phyloP scores from a whole-genome alignment of 2,329 filamentous ascomycete genomes.

The Cladosporium sp. region DNA sequence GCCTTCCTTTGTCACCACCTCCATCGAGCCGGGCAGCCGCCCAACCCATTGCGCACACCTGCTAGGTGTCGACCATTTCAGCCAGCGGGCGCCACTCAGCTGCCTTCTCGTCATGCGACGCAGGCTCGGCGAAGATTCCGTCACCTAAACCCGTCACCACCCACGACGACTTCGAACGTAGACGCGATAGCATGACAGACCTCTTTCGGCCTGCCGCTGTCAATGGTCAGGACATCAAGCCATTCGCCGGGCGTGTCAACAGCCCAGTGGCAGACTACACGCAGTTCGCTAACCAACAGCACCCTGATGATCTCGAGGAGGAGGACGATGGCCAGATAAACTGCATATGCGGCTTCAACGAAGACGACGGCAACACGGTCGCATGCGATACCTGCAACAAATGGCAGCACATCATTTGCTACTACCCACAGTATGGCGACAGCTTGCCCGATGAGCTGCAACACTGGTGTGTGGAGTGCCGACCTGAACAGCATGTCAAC shows the following conservation, averaged over 20 bases:
- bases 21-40: not conserved
- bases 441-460: constrained; percentile 55
- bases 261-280: constrained; percentile 1
- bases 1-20: constrained; percentile 10
- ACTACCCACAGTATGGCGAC: constrained; percentile 73
- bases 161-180: constrained; percentile 19
- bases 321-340: constrained; percentile 93
- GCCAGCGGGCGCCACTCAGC: constrained; percentile 13
- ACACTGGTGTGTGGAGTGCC: constrained; percentile 87
- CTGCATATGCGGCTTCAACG: constrained; percentile 89
- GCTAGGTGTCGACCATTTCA: constrained; percentile 8
- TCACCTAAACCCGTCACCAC: constrained; percentile 28
- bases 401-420: constrained; percentile 98
- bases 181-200: constrained; percentile 37
- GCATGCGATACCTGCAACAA: constrained; percentile 94
- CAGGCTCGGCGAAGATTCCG: constrained; percentile 24
- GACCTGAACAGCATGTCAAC: constrained; percentile 67
- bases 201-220: constrained; percentile 30
- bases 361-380: constrained; percentile 97
- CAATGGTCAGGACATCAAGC: constrained; percentile 25
- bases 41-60: constrained; percentile 4
- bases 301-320: constrained; percentile 2
- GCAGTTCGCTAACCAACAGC: not conserved
- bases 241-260: constrained; percentile 8
- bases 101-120: constrained; percentile 33